Conservation (phyloP, 495 filamentous ascomycete species). For the Tricharina praecox region DNA sequence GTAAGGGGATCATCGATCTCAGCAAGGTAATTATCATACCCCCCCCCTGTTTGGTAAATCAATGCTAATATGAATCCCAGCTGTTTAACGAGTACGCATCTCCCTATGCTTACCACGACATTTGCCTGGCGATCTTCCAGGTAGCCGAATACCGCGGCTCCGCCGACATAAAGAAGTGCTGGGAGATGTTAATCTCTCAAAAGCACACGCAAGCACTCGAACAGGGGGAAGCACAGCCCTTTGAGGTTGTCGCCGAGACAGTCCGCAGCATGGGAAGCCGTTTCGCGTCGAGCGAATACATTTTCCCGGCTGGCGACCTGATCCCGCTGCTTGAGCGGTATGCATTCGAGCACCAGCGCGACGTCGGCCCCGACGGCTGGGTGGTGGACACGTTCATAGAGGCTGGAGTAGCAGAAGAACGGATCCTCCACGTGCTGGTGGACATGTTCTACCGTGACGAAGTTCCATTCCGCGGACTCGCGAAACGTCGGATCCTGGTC, state of each 20-base stretch:
- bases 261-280: slow-evolving; percentile 62
- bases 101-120: slow-evolving; percentile 73
- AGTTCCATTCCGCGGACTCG: slow-evolving; percentile 56
- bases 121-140: slow-evolving; percentile 81
- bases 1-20: slow-evolving; percentile 56
- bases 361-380: slow-evolving; percentile 55
- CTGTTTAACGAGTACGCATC: slow-evolving; percentile 85
- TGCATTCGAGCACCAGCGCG: slow-evolving; percentile 51
- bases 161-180: slow-evolving; percentile 63
- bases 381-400: slow-evolving; percentile 64
- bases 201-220: slow-evolving; percentile 36
- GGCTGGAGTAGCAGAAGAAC: slow-evolving; percentile 56
- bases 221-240: slow-evolving; percentile 50
- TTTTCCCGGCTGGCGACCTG: slow-evolving; percentile 50
- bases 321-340: slow-evolving; percentile 64
- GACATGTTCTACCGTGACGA: slow-evolving; percentile 69
- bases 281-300: slow-evolving; percentile 56
- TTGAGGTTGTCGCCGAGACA: slow-evolving; percentile 58
- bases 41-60: slow-evolving; percentile 4
- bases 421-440: slow-evolving; percentile 61
- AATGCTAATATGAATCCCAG: slow-evolving; percentile 33
- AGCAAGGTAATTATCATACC: slow-evolving; percentile 41
- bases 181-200: slow-evolving; percentile 61
- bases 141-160: slow-evolving; percentile 72
- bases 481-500: slow-evolving; percentile 40